Conservation (phyloP, 805 yeast species). For the Saturnispora ahearnii region DNA sequence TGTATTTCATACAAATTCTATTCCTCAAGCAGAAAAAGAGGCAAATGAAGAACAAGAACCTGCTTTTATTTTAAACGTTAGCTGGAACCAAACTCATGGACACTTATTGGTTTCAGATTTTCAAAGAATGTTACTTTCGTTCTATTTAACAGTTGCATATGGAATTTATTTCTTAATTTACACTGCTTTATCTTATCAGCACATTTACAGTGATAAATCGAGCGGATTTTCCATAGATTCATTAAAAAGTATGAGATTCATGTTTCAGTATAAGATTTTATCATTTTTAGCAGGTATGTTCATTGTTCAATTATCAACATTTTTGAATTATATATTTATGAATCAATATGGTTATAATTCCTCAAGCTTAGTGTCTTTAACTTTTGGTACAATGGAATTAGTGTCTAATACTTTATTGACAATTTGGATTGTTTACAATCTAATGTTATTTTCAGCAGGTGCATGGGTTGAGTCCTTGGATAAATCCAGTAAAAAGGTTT, state of each 20-base stretch:
- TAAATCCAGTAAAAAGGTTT: conserved; percentile 7
- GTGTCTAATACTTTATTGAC: conserved; percentile 19
- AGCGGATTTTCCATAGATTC: conserved; percentile 16
- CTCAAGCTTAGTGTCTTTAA: conserved; percentile 14
- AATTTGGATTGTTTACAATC: conserved; percentile 27
- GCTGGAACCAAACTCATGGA: conserved; percentile 29
- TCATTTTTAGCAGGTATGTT: conserved; percentile 15
- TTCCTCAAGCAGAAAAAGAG: conserved; percentile 6
- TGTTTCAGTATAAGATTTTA: conserved; percentile 23
- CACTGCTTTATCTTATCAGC: conserved; percentile 13
- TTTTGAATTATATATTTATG: conserved; percentile 13
- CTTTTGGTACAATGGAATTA: conserved; percentile 17
- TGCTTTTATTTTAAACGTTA: background rate
- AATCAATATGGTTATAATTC: conserved; percentile 24
- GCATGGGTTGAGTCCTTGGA: conserved; percentile 10
- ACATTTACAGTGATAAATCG: conserved; percentile 13
- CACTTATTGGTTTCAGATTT: conserved; percentile 24
- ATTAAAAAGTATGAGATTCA: conserved; percentile 15
- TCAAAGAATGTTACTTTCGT: conserved; percentile 18
- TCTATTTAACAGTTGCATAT: conserved; percentile 19
- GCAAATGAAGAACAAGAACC: background rate
- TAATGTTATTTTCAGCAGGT: conserved; percentile 26
- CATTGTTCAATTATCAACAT: conserved; percentile 15
- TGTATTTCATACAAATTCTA: conserved; percentile 15
- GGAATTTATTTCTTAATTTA: conserved; percentile 11